These are phyloP conservation scores for Diutina ranongensis DNA, from an alignment of 1,139 yeast genomes.

Conservation along the genomic window DNA sequence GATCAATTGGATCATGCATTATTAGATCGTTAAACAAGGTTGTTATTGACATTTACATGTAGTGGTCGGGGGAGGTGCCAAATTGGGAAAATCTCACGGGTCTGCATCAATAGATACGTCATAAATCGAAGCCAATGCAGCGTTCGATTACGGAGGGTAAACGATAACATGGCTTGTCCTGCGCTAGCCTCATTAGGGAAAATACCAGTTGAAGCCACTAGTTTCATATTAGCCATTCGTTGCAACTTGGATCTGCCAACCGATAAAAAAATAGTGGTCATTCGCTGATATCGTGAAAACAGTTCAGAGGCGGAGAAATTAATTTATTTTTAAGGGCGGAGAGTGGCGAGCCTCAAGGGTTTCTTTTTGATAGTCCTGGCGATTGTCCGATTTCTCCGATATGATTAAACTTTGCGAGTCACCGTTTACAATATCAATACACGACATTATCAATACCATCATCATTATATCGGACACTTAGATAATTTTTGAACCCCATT, in stretches of 20 bases:
- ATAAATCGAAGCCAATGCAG: neutral
- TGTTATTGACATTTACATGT: neutral
- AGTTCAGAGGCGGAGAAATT: no score
- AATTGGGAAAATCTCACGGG: neutral
- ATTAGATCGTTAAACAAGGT: neutral
- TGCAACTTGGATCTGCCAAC: no score
- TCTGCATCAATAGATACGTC: neutral
- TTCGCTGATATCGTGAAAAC: no score
- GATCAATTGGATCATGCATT: conserved; percentile 1
- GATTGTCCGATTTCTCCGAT: neutral
- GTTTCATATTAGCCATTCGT: no score
- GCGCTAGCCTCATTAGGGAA: no score
- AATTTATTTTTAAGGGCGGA: no score
- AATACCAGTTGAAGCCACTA: no score
- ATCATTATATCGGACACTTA: no score
- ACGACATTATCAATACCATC: no score
- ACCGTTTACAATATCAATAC: neutral
- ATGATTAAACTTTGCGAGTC: neutral
- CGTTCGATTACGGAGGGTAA: neutral
- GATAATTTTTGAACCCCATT: neutral
- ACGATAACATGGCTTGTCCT: neutral
- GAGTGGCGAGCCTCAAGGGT: neutral
- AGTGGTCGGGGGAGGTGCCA: no score
- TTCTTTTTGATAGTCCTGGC: neutral
- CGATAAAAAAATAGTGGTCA: no score